Conservation (phyloP, 192 early-diverging fungal genomes). For the Oehlia diaphana region DNA sequence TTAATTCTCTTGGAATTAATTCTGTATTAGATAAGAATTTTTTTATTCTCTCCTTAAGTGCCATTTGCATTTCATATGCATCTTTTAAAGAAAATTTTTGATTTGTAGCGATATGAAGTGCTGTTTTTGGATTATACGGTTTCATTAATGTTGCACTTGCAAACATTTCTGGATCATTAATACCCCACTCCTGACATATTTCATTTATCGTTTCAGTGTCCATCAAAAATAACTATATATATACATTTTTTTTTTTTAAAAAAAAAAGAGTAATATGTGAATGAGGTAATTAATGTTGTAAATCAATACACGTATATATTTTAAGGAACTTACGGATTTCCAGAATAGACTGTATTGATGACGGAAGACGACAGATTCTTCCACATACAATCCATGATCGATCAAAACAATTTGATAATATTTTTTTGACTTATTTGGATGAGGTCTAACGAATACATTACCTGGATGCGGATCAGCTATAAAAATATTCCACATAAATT, state of each 20-base stretch:
- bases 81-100: constrained; percentile 48
- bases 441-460: constrained; percentile 76
- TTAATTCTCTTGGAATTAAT: constrained; percentile 80
- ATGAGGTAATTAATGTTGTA: not conserved
- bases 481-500: not conserved
- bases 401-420: constrained; percentile 75
- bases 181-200: constrained; percentile 76
- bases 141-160: constrained; percentile 61
- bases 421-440: constrained; percentile 52
- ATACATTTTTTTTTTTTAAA: not conserved
- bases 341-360: constrained; percentile 83
- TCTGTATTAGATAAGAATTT: constrained; percentile 71
- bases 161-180: constrained; percentile 64
- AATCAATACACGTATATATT: not conserved
- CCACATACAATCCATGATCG: constrained; percentile 92
- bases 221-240: constrained; percentile 26
- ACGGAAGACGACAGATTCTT: constrained; percentile 67
- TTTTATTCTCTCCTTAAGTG: constrained; percentile 70
- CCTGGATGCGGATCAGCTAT: constrained; percentile 77
- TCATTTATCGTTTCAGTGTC: constrained; percentile 62
- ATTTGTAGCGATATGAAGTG: constrained; percentile 43
- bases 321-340: constrained; percentile 74
- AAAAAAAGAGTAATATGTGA: not conserved
- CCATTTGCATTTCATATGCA: constrained; percentile 73
- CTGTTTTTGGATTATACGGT: constrained; percentile 59